A percentile compares a stretch with the other conserved stretches of the same genome.
These are phyloP conservation scores for Backusella luteola DNA, from an alignment of 192 early-diverging fungal genomes.

Conservation along the genomic window DNA sequence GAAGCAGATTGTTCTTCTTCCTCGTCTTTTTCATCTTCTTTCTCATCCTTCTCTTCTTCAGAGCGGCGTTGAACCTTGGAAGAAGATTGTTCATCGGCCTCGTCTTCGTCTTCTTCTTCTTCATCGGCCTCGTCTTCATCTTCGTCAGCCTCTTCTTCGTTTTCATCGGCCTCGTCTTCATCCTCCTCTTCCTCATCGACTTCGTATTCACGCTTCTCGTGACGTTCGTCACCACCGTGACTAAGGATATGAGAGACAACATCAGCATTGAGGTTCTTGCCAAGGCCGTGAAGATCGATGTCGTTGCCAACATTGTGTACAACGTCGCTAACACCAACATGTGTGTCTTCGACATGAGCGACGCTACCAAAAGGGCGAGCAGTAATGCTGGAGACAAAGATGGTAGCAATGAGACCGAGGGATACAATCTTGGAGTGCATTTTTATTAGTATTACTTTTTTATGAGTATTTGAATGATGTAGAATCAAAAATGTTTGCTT, in stretches of 20 bases:
- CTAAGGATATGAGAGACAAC: neutral
- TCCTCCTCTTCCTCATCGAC: neutral
- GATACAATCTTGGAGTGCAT: neutral
- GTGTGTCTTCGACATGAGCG: neutral
- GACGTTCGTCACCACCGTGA: neutral
- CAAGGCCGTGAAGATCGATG: neutral
- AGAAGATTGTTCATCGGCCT: neutral
- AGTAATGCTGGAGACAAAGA: neutral
- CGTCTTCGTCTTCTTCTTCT: neutral
- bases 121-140: neutral
- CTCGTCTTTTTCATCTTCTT: neutral
- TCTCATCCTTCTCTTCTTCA: neutral
- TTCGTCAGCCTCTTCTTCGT: neutral
- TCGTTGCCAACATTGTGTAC: neutral
- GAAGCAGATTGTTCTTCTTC: neutral
- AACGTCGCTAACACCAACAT: neutral
- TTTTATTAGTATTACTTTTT: slow-evolving; percentile 2
- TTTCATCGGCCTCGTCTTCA: neutral
- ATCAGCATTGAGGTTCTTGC: neutral
- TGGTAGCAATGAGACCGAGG: neutral
- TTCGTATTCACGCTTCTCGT: neutral
- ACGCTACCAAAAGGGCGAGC: neutral
- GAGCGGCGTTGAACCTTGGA: neutral
- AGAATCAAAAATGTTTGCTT: neutral
- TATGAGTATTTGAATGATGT: neutral